These are phyloP conservation scores for Earliella scabrosa DNA, from an alignment of 1,284 basidiomycete species.

Conservation along the genomic window DNA sequence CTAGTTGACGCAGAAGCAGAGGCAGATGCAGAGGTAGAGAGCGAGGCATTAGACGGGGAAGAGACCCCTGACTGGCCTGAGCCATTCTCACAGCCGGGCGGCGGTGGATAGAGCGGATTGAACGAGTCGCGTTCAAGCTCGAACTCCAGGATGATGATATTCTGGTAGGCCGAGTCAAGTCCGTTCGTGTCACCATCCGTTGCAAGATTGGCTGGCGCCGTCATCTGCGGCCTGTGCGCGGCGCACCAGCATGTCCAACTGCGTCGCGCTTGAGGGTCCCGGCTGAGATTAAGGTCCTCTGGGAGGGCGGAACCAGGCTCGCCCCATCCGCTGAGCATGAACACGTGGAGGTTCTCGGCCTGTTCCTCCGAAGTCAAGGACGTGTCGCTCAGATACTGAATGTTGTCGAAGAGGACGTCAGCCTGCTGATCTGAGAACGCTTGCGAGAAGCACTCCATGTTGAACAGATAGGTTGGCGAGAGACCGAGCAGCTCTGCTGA, in stretches of 20 bases:
- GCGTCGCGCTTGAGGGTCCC: constrained; percentile 44
- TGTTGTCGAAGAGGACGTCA: constrained; percentile 78
- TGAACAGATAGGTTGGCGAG: constrained; percentile 79
- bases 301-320: constrained; percentile 56
- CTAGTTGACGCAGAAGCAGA: constrained; percentile 31
- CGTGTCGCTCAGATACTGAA: constrained; percentile 67
- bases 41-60: constrained; percentile 33
- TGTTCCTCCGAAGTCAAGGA: constrained; percentile 50
- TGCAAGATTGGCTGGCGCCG: constrained; percentile 25
- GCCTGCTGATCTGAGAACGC: constrained; percentile 74
- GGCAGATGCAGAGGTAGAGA: constrained; percentile 31
- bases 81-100: constrained; percentile 12
- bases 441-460: constrained; percentile 78
- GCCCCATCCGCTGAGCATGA: constrained; percentile 74
- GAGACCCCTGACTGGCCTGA: constrained; percentile 31
- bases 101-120: constrained; percentile 74
- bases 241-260: constrained; percentile 90
- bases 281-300: constrained; percentile 36
- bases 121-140: constrained; percentile 77
- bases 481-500: constrained; percentile 74
- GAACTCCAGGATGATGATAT: constrained; percentile 78
- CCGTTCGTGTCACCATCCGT: neutral
- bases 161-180: constrained; percentile 23
- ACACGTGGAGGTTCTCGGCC: constrained; percentile 70
- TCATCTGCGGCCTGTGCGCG: constrained; percentile 61